Evolutionary conservation across 257 asterid species (phyloP).

Genomic region (Nicotiana knightiana): DNA sequence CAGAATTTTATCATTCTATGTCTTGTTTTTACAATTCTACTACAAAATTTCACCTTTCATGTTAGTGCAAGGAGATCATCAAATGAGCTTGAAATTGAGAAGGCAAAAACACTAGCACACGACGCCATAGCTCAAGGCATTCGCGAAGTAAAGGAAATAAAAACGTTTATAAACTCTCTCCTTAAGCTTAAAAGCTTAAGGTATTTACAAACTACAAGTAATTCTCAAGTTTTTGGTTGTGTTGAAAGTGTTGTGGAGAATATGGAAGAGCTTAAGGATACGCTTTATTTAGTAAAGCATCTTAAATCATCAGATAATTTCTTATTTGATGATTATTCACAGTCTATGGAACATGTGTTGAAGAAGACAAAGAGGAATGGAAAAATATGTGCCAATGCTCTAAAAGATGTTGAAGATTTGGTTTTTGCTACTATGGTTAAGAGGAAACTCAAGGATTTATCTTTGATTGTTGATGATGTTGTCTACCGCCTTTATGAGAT

Average conservation of each 20-base stretch:
- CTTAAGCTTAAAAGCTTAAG: background rate
- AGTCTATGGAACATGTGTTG: background rate
- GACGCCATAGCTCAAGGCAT: background rate
- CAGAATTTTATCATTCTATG: background rate
- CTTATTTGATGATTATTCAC: background rate
- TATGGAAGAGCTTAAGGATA: background rate
- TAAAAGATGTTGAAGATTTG: background rate
- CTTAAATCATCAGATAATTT: background rate
- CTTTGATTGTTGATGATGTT: background rate
- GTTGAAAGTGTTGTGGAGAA: background rate
- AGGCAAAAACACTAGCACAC: background rate
- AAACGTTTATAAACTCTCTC: background rate
- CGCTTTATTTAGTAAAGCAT: background rate
- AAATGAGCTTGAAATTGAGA: background rate
- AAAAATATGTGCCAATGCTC: background rate
- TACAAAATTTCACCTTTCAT: background rate
- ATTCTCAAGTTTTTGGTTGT: background rate
- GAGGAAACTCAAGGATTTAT: background rate
- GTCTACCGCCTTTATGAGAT: background rate
- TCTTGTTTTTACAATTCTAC: background rate
- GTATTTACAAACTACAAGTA: background rate
- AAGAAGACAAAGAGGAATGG: background rate
- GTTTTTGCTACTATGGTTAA: background rate
- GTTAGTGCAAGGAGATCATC: background rate
- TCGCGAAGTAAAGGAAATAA: background rate